Evolutionary conservation across 768 basidiomycete genomes (phyloP).

Genomic region (Phanerochaete sordida): DNA sequence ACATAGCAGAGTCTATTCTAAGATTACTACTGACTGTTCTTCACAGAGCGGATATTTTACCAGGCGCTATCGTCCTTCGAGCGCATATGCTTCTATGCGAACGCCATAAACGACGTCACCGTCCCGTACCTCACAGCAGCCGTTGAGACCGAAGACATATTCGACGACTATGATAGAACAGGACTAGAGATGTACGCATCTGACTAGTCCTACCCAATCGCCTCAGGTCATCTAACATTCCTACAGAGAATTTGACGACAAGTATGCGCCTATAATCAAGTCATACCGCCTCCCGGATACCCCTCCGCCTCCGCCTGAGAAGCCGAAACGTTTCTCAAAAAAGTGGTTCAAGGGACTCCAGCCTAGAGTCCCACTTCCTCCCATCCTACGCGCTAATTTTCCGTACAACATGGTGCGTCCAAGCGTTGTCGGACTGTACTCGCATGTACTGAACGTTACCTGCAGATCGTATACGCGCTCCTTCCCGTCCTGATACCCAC

Average conservation of each 20-base stretch:
- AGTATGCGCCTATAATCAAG: slow-evolving; percentile 56
- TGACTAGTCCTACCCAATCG: not conserved
- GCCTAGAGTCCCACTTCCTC: slow-evolving; percentile 42
- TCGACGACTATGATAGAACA: slow-evolving; percentile 48
- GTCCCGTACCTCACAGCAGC: slow-evolving; percentile 82
- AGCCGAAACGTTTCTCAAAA: slow-evolving; percentile 37
- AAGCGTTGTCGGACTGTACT: not conserved
- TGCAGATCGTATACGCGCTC: slow-evolving; percentile 47
- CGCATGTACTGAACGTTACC: not conserved
- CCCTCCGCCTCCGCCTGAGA: slow-evolving; percentile 37
- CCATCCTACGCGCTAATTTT: slow-evolving; percentile 54
- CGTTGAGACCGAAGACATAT: slow-evolving; percentile 67
- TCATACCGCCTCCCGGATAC: slow-evolving; percentile 43
- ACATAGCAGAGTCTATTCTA: not conserved
- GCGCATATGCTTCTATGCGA: slow-evolving; percentile 75
- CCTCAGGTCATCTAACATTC: not conserved
- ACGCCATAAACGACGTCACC: slow-evolving; percentile 72
- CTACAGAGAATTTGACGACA: slow-evolving; percentile 50
- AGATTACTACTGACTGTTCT: not conserved
- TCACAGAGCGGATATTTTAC: slow-evolving; percentile 68
- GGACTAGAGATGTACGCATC: slow-evolving; percentile 56
- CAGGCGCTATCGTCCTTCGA: slow-evolving; percentile 66
- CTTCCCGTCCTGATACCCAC: slow-evolving; percentile 67
- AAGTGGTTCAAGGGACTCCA: slow-evolving; percentile 44
- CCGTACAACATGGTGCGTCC: slow-evolving; percentile 67